phyloP scores from a whole-genome alignment of 2,329 filamentous ascomycete genomes.

The Aquanectria penicillioides region DNA sequence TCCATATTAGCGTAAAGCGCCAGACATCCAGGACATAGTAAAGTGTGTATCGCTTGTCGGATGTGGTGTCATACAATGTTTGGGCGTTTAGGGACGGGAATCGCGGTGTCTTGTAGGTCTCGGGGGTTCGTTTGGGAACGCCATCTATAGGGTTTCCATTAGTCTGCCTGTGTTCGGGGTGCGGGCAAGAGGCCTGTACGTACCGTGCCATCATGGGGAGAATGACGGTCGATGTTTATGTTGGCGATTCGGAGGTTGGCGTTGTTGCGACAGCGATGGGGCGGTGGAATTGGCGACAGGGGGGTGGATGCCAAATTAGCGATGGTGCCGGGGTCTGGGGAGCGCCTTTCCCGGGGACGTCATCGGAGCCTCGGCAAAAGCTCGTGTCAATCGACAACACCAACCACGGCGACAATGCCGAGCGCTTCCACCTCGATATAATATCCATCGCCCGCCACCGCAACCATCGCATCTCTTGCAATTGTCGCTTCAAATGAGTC shows the following conservation, averaged over 20 bases:
- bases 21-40: constrained; percentile 82
- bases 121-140: constrained; percentile 49
- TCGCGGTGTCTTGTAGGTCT: constrained; percentile 70
- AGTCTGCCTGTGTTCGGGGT: background rate
- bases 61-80: constrained; percentile 54
- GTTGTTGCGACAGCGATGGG: constrained; percentile 24
- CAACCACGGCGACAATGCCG: constrained; percentile 31
- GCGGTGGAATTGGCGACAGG: constrained; percentile 30
- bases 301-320: constrained; percentile 11
- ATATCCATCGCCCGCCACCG: background rate
- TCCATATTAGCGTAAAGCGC: constrained; percentile 90
- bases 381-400: constrained; percentile 35
- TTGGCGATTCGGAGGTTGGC: constrained; percentile 10
- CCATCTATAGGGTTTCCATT: constrained; percentile 36
- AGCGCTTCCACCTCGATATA: constrained; percentile 17
- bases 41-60: constrained; percentile 65
- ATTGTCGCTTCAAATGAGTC: constrained; percentile 22
- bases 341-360: constrained; percentile 34
- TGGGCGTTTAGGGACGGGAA: constrained; percentile 89
- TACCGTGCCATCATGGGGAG: constrained; percentile 39
- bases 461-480: background rate
- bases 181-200: background rate
- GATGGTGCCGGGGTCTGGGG: constrained; percentile 9
- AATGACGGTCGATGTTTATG: constrained; percentile 10
- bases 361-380: constrained; percentile 44